Percentiles rank a stretch among this genome's conserved stretches.
phyloP scores from a whole-genome alignment of 2,329 filamentous ascomycete genomes.

The Lasiodiplodia citricola region DNA sequence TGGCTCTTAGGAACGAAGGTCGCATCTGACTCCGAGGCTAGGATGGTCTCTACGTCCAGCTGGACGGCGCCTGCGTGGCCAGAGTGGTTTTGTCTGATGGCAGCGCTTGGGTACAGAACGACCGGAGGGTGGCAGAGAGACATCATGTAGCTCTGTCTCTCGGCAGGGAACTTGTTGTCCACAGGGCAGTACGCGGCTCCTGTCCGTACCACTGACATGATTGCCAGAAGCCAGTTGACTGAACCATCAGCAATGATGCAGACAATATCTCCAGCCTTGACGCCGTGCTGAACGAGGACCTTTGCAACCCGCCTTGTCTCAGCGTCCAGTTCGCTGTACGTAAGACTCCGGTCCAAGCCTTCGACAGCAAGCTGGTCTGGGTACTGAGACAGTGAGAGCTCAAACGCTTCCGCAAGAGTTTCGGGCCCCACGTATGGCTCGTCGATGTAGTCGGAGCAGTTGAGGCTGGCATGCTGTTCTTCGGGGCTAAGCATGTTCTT shows the following conservation, averaged over 20 bases:
- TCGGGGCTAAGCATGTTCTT: neutral
- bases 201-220: conserved; percentile 20
- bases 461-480: neutral
- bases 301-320: neutral
- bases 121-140: neutral
- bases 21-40: neutral
- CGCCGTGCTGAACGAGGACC: neutral
- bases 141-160: conserved; percentile 23
- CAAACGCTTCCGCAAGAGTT: conserved; percentile 6
- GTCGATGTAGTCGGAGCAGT: conserved; percentile 3
- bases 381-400: neutral
- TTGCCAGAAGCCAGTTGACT: conserved; percentile 25
- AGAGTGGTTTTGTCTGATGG: neutral
- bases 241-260: conserved; percentile 27
- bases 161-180: conserved; percentile 24
- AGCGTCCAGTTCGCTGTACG: conserved; percentile 19
- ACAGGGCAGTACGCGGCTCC: conserved; percentile 27
- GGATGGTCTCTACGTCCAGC: neutral
- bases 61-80: neutral
- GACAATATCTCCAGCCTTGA: conserved; percentile 8
- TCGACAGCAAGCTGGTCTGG: conserved; percentile 1
- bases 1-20: neutral
- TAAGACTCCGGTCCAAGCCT: conserved; percentile 1
- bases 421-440: conserved; percentile 8
- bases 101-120: conserved; percentile 10